Conservation (phyloP, 345 rosid species). For the Crucihimalaya himalaica region DNA sequence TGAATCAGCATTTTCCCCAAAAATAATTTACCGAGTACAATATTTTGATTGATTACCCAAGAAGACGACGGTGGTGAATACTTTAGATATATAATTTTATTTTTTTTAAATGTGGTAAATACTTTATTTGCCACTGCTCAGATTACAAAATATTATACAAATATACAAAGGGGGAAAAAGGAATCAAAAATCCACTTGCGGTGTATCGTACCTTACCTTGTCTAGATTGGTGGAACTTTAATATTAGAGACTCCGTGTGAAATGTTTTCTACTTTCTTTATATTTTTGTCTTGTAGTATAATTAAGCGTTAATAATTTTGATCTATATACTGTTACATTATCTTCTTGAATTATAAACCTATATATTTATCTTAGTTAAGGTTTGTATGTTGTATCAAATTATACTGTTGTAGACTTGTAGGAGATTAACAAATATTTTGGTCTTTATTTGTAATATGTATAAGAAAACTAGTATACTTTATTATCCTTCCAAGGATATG, state of each 20-base stretch:
- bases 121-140: neutral
- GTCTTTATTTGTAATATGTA: neutral
- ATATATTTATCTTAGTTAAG: neutral
- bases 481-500: neutral
- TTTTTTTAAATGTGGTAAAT: no score
- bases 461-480: neutral
- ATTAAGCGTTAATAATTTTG: neutral
- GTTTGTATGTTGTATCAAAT: neutral
- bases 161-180: neutral
- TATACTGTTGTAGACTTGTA: no score
- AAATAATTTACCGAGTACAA: neutral
- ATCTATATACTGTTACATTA: neutral
- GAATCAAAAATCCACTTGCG: conserved; percentile 28
- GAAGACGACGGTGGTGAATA: neutral
- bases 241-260: conserved; percentile 6
- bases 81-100: no score
- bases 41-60: neutral
- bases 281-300: no score
- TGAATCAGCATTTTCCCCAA: neutral
- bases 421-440: neutral
- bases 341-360: neutral
- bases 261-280: neutral
- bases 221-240: conserved; percentile 5
- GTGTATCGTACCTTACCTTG: neutral
- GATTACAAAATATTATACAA: neutral